phyloP scores from a whole-genome alignment of 2,329 filamentous ascomycete genomes.

The Aspergillus fischeri region DNA sequence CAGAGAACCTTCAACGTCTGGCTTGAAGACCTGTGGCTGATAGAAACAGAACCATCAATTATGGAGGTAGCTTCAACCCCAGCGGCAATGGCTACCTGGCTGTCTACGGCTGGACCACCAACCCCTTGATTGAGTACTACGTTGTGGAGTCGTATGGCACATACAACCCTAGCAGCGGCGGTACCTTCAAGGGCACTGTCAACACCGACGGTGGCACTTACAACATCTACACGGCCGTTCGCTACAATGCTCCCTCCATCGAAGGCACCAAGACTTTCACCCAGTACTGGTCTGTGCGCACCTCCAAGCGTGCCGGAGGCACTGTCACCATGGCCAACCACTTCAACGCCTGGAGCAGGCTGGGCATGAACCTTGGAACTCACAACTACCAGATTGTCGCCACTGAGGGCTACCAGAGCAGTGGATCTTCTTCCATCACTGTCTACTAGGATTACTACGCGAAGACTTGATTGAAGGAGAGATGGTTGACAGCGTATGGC shows the following conservation, averaged over 20 bases:
- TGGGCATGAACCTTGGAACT: slow-evolving; percentile 30
- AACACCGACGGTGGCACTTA: slow-evolving; percentile 36
- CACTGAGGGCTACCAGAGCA: slow-evolving; percentile 43
- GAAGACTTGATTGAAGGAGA: no score
- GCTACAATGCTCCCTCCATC: slow-evolving; percentile 39
- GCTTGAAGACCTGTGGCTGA: background rate
- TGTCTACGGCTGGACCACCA: slow-evolving; percentile 41
- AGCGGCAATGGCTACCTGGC: slow-evolving; percentile 32
- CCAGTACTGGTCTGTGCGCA: slow-evolving; percentile 43
- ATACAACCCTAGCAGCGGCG: slow-evolving; percentile 28
- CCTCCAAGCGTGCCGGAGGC: slow-evolving; percentile 30
- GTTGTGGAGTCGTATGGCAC: slow-evolving; percentile 33
- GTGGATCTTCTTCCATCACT: slow-evolving; percentile 35
- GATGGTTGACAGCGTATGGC: background rate
- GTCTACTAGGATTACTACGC: slow-evolving; percentile 17
- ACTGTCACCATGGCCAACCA: slow-evolving; percentile 36
- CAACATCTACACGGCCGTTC: slow-evolving; percentile 35
- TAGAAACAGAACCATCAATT: slow-evolving; percentile 21
- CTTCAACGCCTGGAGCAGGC: slow-evolving; percentile 32
- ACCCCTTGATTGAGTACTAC: slow-evolving; percentile 36
- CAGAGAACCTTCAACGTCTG: background rate
- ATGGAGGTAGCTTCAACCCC: slow-evolving; percentile 26
- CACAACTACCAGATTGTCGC: slow-evolving; percentile 42
- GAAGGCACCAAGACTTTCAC: slow-evolving; percentile 38
- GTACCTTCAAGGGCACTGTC: slow-evolving; percentile 32